Conservation (phyloP, 257 asterid genomes). For the Capsicum pubescens region DNA sequence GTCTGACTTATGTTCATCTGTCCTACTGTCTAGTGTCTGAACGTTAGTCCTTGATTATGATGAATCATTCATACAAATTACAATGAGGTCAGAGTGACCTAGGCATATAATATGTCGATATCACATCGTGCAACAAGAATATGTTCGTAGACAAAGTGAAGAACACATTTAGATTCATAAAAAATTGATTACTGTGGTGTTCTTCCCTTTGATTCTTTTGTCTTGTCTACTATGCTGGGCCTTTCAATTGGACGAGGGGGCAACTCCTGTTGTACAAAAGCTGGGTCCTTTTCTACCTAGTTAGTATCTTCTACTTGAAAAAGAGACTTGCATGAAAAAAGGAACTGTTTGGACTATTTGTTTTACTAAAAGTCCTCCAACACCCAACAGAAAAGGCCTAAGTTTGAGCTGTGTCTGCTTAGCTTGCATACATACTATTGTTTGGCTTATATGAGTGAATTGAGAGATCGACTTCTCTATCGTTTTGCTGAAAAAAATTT, state of each 20-base stretch:
- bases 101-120: neutral
- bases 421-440: neutral
- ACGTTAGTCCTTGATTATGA: neutral
- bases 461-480: neutral
- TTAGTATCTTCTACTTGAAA: neutral
- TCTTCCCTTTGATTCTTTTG: slow-evolving; percentile 10
- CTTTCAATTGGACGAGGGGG: slow-evolving; percentile 6
- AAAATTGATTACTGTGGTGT: slow-evolving; percentile 1
- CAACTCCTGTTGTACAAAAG: slow-evolving; percentile 22
- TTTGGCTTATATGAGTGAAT: neutral
- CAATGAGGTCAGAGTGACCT: slow-evolving; percentile 10
- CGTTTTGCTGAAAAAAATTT: neutral
- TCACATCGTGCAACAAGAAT: slow-evolving; percentile 16
- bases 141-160: slow-evolving; percentile 12
- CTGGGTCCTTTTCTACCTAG: neutral
- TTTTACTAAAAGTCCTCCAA: neutral
- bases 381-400: neutral
- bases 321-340: slow-evolving; percentile 10
- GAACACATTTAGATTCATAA: neutral
- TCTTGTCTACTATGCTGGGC: slow-evolving; percentile 10
- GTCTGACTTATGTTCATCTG: neutral
- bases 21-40: neutral
- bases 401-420: neutral
- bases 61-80: neutral
- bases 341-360: slow-evolving; percentile 2